Base-by-base conservation (phyloP, 2,329 filamentous ascomycete genomes). In the Pseudogymnoascus sp. region DNA sequence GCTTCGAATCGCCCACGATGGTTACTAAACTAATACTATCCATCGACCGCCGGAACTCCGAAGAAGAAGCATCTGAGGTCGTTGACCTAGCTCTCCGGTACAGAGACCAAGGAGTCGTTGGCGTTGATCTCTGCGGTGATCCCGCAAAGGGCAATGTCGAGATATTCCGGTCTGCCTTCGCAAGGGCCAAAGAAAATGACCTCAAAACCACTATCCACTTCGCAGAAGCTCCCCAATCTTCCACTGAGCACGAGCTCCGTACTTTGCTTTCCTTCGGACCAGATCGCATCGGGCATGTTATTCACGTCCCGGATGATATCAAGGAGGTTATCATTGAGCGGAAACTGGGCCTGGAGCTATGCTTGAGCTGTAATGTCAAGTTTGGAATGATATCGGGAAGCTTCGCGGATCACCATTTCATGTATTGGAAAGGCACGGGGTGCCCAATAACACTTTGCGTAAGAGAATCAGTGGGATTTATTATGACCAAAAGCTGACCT, bases 281-380 rank as follows among this genome's bases (percentile, higher is more conserved):
- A 0, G 81, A 86, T 63, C 78, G 91, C 5, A 75, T 96, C 8
- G 90, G 90, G 0, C 91, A 95, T 75, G 89, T 92, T 8, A 91
- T 93, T 61, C 85, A 91, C 72, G 86, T 91, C 1, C 81, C 85
- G 0, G 81, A 86, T 1, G 74, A 75, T 25, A 76, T 87, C n/a
- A 86, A 82, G 70, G 70, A 74, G 49, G 79, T 83, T 67, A 89
- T 88, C 63, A 45, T 76, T 9, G 69, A 72, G 52, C 77, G 78
- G 11, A 78, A 78, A 1, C 71, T 93, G 28, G 89, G 88, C 1
- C 73, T 95, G 11, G 90, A 95, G 74, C 72, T 95, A 38, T 95
- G 90, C 65, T 76, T 95, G 65, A 91, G 87, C 67, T 93, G 90
- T 74, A 95, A 95, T 69, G 89, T 95, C 1, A 84, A 88, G 67